Evolutionary conservation across 2,329 filamentous ascomycete genomes (phyloP).

Genomic region (Fusarium subglutinans): DNA sequence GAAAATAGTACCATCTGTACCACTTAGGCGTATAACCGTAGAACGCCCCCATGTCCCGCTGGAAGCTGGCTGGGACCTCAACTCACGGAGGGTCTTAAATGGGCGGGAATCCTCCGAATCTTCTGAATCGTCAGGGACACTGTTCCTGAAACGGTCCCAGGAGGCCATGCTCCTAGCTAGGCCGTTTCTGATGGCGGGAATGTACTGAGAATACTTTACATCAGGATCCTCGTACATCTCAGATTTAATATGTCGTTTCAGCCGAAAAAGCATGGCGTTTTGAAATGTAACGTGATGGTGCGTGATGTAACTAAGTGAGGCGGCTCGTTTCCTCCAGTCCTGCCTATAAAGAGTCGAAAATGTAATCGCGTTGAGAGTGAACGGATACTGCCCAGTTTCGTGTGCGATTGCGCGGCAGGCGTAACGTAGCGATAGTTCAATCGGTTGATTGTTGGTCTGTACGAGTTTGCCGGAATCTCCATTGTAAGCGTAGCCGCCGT

Average conservation of each 20-base stretch:
- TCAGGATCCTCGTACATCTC: not conserved
- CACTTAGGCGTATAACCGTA: not conserved
- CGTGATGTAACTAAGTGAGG: not conserved
- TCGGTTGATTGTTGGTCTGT: not conserved
- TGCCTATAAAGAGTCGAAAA: not conserved
- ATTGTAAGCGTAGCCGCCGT: not conserved
- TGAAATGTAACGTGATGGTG: not conserved
- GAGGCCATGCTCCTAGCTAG: not conserved
- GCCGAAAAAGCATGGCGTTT: not conserved
- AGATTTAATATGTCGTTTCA: not conserved
- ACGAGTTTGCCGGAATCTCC: not conserved
- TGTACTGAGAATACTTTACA: not conserved
- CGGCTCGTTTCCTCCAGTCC: not conserved
- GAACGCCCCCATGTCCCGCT: not conserved
- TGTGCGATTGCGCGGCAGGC: rapidly evolving
- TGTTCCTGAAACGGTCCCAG: not conserved
- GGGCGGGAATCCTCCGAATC: too few relatives aligned
- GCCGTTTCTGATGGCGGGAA: not conserved
- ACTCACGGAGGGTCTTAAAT: too few relatives aligned
- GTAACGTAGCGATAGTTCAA: rapidly evolving
- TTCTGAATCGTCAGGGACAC: too few relatives aligned
- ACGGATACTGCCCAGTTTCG: not conserved
- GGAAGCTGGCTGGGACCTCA: not conserved
- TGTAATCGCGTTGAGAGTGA: not conserved
- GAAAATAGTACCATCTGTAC: not conserved